Percentiles rank a stretch among this genome's conserved stretches.
phyloP scores from a whole-genome alignment of 2,329 filamentous ascomycete genomes.

The Coniochaeta sp. region DNA sequence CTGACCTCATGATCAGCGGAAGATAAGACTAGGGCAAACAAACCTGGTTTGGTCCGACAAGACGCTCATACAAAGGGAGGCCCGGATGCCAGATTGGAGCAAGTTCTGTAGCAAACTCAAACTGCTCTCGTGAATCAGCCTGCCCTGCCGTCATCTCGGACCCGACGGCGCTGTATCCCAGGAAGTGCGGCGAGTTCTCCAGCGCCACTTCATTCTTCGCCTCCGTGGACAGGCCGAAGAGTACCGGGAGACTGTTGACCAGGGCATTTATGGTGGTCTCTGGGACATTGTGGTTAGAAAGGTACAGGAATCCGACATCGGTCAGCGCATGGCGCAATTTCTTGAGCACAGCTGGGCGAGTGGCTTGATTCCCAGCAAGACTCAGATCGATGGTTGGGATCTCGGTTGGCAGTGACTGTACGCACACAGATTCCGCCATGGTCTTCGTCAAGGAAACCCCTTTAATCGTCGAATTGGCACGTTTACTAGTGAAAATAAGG shows the following conservation, averaged over 20 bases:
- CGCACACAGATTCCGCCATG: background rate
- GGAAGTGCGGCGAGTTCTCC: constrained; percentile 49
- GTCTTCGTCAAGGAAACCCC: background rate
- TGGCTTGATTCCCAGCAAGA: background rate
- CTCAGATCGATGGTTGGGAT: background rate
- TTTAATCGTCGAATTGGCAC: background rate
- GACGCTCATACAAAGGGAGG: constrained; percentile 29
- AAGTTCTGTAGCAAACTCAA: constrained; percentile 52
- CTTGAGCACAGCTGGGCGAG: background rate
- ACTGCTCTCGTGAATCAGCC: constrained; percentile 47
- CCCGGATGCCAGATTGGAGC: constrained; percentile 22
- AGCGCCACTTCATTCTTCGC: constrained; percentile 34
- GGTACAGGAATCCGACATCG: constrained; percentile 45
- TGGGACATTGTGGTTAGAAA: constrained; percentile 40
- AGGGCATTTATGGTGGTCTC: constrained; percentile 25
- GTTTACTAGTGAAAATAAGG: background rate
- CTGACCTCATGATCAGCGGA: background rate
- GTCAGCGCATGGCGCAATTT: constrained; percentile 35
- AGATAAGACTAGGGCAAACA: constrained; percentile 5
- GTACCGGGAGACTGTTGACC: constrained; percentile 27
- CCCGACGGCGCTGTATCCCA: constrained; percentile 50
- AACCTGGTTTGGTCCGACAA: constrained; percentile 43
- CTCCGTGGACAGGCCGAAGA: constrained; percentile 31
- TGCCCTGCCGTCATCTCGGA: constrained; percentile 47
- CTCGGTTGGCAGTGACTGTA: background rate